Evolutionary conservation across 2,329 filamentous ascomycete species (phyloP), one percentile per base, ranked within the genome.

Genomic region (Diatrype stigma): DNA sequence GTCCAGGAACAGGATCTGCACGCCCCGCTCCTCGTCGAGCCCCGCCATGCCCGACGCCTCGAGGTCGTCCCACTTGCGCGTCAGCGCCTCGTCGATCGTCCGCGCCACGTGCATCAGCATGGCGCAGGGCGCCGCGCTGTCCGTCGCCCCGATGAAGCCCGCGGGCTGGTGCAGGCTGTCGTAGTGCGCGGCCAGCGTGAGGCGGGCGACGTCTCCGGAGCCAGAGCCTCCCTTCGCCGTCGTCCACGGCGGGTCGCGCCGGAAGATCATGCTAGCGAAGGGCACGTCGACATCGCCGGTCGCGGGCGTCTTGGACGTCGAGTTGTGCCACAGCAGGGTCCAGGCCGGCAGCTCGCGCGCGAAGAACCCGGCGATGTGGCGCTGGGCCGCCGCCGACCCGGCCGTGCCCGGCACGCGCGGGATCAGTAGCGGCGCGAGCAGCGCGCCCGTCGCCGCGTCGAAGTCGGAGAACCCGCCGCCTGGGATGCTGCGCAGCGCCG

Each of bases 151-250:
- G 52, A 99, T 88, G 67, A 99, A 99, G 1, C 91, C 93, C 54
- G 85, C 73, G 0, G 92, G 93, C 23, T 76, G 76, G 51, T 87
- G 78, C 70, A 96, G 88, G 66, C 85, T 92, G 63, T 99, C 94
- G 67, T 96, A 97, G 67, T 99, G 94, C 38, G 94, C 94, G 6
- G 93, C 94, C 49, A 99, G 78, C 14, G 90, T 93, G 64, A 97
- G 73, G 46, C 91, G 77, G 40, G 86, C 85, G 2, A 94, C 85
- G 59, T 96, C 86, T 1, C 92, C 93, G 0, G 73, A 69, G 6
- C 26, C 26, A 30, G 6, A 6, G 10, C 26, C 26, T 30, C 10
- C 26, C 10, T 30, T 30, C 26, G 77, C 72, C 1, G 85, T 72
- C 1, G 85, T 76, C 83, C 90, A 94, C 1, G 94, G 94, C 47